Base-by-base conservation (phyloP, 164 flowering plant species). In the Cinnamomum chago region DNA sequence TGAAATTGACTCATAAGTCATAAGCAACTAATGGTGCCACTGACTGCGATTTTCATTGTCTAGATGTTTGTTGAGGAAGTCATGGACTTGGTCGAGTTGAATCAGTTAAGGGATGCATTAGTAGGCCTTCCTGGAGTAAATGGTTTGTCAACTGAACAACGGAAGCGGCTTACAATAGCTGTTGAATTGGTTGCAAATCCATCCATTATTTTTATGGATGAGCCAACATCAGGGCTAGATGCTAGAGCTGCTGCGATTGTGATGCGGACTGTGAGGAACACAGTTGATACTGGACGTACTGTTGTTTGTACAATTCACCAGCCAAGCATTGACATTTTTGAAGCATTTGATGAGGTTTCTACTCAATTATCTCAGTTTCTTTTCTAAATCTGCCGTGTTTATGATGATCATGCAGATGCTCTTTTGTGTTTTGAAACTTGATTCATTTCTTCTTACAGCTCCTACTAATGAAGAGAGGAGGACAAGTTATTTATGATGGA, bases 391-490 rank as follows among this genome's bases (percentile, higher is more conserved):
- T 30, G 50, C 50, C 30, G 17, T 50, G 3, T 50, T 35, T 50
- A 35, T 67, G 69, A 18, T 67, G 12, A 14, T 18, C 22, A 47
- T 62, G 67, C 24, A 22, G 62, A 24, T 67, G 22, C 13, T 47
- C 17, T n/a, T 70, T 12, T 27, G 55, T 50, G 15, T 68, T 51
- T 71, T 50, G 66, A 33, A 40, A 65, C 66, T 70, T 64, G 20
- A 72, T n/a, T 10, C 25, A 13, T 12, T 73, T 50, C 58, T 69
- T 13, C 17, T 67, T 76, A 62, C 87, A 92, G 95, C 84, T 91
- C 20, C 78, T 92, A 13, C 73, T 92, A 85, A 88, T 92, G 97
- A 92, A 92, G 77, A 87, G 91, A 86, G 95, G 97, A 64, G 97
- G 95, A 50, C 94, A 87, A 80, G 89, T 88, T 51, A 90, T 86